Evolutionary conservation across 2,329 filamentous ascomycete species (phyloP).

Genomic region (Hymenoscyphus scutula): DNA sequence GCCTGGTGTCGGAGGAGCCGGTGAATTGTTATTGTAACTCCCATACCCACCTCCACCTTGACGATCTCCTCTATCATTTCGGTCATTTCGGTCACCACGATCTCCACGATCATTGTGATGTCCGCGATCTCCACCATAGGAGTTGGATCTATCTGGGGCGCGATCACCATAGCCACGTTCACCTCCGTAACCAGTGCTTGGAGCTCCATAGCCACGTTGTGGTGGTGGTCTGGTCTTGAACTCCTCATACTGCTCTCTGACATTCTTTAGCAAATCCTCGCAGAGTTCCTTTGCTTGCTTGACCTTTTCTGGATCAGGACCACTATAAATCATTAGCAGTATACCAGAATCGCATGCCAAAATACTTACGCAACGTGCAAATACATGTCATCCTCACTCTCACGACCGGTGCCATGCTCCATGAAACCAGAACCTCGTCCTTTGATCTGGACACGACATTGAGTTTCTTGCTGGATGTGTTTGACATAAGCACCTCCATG

Average conservation of each 20-base stretch:
- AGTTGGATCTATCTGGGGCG: conserved; percentile 45
- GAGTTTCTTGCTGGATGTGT: conserved; percentile 93
- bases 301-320: conserved; percentile 83
- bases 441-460: conserved; percentile 97
- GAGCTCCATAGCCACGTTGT: conserved; percentile 55
- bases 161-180: conserved; percentile 52
- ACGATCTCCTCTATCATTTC: conserved; percentile 40
- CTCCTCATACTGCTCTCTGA: conserved; percentile 84
- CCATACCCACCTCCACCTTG: conserved; percentile 41
- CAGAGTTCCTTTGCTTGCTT: conserved; percentile 84
- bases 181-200: conserved; percentile 42
- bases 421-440: conserved; percentile 93
- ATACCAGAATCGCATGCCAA: conserved; percentile 2
- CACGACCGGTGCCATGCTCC: conserved; percentile 80
- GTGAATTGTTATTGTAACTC: conserved; percentile 35
- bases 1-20: conserved; percentile 32
- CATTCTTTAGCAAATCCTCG: conserved; percentile 80
- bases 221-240: conserved; percentile 79
- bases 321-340: conserved; percentile 49
- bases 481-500: conserved; percentile 95
- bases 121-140: conserved; percentile 39
- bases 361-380: conserved; percentile 82
- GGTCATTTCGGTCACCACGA: conserved; percentile 42
- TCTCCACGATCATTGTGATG: conserved; percentile 18
- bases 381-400: conserved; percentile 96